A percentile compares a stretch with the other conserved stretches of the same genome.
phyloP scores from a whole-genome alignment of 257 asterid species.

The Nemophila menziesii region DNA sequence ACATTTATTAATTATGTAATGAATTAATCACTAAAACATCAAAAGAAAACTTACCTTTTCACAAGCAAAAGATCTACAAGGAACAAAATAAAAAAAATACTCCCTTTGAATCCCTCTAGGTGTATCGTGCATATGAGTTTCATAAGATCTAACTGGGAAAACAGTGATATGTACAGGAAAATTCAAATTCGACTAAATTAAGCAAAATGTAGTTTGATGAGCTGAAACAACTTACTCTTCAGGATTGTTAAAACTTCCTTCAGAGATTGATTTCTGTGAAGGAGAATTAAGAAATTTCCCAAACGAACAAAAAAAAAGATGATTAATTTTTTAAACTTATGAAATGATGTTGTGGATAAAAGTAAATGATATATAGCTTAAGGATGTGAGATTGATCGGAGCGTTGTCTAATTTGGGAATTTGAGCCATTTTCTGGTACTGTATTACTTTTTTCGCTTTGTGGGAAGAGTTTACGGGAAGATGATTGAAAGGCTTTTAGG shows the following conservation, averaged over 20 bases:
- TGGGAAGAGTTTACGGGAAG: no score
- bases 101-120: slow-evolving; percentile 84
- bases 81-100: slow-evolving; percentile 84
- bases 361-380: slow-evolving; percentile 31
- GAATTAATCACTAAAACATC: background rate
- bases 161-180: no score
- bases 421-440: slow-evolving; percentile 79
- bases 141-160: slow-evolving; percentile 71
- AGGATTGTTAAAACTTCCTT: slow-evolving; percentile 63
- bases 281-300: background rate
- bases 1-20: background rate
- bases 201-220: background rate
- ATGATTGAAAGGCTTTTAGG: no score
- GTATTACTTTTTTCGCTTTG: no score
- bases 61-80: slow-evolving; percentile 81
- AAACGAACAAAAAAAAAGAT: slow-evolving; percentile 2
- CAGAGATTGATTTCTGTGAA: slow-evolving; percentile 61
- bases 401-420: slow-evolving; percentile 83
- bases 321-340: background rate
- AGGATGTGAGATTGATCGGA: slow-evolving; percentile 62
- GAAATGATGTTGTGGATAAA: background rate
- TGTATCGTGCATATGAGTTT: slow-evolving; percentile 60
- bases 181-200: background rate
- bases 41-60: slow-evolving; percentile 63
- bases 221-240: slow-evolving; percentile 43